Evolutionary conservation across 2,329 filamentous ascomycete species (phyloP).

Genomic region (Alternaria panax): DNA sequence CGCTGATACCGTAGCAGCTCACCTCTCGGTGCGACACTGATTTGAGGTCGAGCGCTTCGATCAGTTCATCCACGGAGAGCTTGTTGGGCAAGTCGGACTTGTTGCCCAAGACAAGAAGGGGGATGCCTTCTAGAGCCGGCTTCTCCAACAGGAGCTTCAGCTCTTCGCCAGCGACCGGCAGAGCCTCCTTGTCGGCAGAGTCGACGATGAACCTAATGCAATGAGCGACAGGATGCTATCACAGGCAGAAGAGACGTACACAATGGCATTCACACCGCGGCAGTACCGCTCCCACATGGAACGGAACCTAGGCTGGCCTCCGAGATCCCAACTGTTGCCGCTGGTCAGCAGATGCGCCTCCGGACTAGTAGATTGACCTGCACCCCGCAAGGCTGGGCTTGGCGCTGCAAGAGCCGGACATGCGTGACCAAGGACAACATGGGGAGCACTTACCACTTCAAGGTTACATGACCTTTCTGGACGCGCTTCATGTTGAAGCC

Average conservation of each 20-base stretch:
- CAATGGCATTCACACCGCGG: conserved; percentile 94
- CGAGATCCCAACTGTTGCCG: conserved; percentile 82
- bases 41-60: conserved; percentile 90
- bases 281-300: conserved; percentile 99
- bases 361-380: conserved; percentile 38
- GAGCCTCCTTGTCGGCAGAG: conserved; percentile 81
- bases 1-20: conserved; percentile 98
- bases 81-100: conserved; percentile 95
- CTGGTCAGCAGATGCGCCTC: conserved; percentile 48
- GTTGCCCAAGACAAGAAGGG: conserved; percentile 92
- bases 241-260: conserved; percentile 61
- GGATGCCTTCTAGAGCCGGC: conserved; percentile 84
- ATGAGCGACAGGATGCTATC: conserved; percentile 34
- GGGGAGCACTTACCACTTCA: conserved; percentile 76
- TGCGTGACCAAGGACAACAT: conserved; percentile 45
- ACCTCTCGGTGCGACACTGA: conserved; percentile 90
- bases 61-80: conserved; percentile 91
- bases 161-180: conserved; percentile 89
- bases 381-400: conserved; percentile 43
- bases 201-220: conserved; percentile 85
- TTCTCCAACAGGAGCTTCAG: conserved; percentile 88
- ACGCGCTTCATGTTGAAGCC: conserved; percentile 99
- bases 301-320: conserved; percentile 94
- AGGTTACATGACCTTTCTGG: conserved; percentile 95
- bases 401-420: conserved; percentile 47